phyloP scores from a whole-genome alignment of 371 early-diverging fungal species.

The Mucor lusitanicus region DNA sequence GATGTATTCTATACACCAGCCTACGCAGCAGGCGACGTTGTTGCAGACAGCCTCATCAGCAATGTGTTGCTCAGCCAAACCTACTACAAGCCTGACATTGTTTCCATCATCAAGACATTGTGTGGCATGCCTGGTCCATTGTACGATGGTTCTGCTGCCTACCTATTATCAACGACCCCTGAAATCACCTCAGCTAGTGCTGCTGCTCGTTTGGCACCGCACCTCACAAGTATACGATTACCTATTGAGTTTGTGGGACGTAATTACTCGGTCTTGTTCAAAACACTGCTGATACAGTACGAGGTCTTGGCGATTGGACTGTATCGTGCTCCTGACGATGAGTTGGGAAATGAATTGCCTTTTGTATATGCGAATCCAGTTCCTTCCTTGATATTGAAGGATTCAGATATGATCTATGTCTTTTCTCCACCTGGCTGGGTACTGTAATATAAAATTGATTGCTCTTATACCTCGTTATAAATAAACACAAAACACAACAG shows the following conservation, averaged over 20 bases:
- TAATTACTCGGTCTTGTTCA: constrained; percentile 36
- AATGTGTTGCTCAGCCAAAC: constrained; percentile 50
- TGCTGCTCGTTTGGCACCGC: constrained; percentile 31
- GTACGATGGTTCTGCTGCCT: constrained; percentile 16
- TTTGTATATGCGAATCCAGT: constrained; percentile 58
- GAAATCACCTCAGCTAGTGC: constrained; percentile 12
- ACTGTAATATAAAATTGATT: neutral
- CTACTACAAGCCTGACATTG: constrained; percentile 50
- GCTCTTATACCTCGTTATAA: too few species aligned
- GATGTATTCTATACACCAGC: constrained; percentile 43
- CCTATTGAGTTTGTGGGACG: constrained; percentile 38
- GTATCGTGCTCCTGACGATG: constrained; percentile 40
- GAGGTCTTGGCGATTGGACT: constrained; percentile 46
- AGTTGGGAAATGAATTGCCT: constrained; percentile 41
- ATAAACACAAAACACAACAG: too few species aligned
- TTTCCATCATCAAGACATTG: constrained; percentile 52
- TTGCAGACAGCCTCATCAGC: constrained; percentile 46
- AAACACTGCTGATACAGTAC: constrained; percentile 32
- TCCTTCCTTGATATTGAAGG: constrained; percentile 30
- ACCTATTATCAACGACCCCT: constrained; percentile 12
- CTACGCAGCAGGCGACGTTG: constrained; percentile 54
- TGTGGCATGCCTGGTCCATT: constrained; percentile 52
- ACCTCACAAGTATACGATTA: constrained; percentile 34
- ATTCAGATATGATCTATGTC: constrained; percentile 26
- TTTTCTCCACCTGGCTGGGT: constrained; percentile 24